phyloP scores from a whole-genome alignment of 768 basidiomycete genomes.

The Naganishia onofrii region DNA sequence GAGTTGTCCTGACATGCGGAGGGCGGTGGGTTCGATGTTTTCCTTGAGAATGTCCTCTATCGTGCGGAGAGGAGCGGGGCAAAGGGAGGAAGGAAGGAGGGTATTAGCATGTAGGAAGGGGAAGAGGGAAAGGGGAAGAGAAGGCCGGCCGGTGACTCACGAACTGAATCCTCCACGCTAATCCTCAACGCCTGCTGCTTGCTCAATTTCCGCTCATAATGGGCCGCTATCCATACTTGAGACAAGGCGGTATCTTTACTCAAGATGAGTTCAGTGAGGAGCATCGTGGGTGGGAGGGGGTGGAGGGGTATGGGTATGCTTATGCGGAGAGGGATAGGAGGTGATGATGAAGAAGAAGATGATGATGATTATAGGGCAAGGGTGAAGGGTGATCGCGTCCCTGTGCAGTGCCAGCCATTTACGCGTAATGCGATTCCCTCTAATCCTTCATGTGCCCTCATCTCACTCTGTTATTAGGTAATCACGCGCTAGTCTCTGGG shows the following conservation, averaged over 20 bases:
- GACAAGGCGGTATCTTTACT: constrained; percentile 90
- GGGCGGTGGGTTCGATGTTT: constrained; percentile 81
- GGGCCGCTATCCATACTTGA: constrained; percentile 97
- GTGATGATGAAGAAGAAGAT: no score
- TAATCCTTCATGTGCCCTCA: no score
- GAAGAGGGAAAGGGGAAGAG: not conserved
- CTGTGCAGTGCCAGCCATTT: not conserved
- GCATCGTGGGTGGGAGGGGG: not conserved
- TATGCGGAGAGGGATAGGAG: not conserved
- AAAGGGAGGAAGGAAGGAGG: not conserved
- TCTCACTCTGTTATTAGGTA: no score
- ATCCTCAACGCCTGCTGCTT: constrained; percentile 92
- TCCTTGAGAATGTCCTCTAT: constrained; percentile 86
- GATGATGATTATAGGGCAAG: no score
- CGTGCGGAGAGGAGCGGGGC: no score
- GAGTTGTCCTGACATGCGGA: constrained; percentile 92
- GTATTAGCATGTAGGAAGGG: not conserved
- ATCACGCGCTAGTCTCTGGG: no score
- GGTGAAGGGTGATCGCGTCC: constrained; percentile 3
- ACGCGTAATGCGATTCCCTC: no score
- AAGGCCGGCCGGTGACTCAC: constrained; percentile 55
- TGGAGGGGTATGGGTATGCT: no score
- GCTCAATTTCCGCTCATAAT: constrained; percentile 96
- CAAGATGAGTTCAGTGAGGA: constrained; percentile 82
- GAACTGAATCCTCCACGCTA: constrained; percentile 90